Evolutionary conservation across 2,329 filamentous ascomycete species (phyloP).

Genomic region (Botrytis aclada): DNA sequence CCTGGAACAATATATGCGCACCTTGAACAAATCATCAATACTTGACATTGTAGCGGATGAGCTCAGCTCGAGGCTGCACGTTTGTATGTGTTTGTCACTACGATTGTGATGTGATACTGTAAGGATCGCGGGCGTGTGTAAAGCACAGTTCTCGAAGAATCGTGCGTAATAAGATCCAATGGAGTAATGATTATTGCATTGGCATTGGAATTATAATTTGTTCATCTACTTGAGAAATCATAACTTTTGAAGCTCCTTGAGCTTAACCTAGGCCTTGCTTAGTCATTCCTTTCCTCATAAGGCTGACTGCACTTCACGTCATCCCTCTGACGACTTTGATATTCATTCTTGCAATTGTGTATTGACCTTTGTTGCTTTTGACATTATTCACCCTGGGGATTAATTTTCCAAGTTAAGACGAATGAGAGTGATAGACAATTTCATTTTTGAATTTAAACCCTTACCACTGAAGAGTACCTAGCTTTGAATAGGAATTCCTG

Average conservation of each 20-base stretch:
- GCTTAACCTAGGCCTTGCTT: constrained; percentile 5
- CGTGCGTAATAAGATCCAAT: background rate
- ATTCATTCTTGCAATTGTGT: no score
- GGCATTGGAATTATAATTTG: background rate
- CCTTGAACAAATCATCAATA: constrained; percentile 36
- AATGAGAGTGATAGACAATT: background rate
- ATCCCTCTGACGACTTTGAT: background rate
- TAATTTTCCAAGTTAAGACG: background rate
- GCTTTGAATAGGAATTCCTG: background rate
- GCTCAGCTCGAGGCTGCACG: constrained; percentile 12
- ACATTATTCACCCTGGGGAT: background rate
- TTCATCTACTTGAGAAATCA: background rate
- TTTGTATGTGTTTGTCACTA: background rate
- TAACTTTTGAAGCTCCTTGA: constrained; percentile 5
- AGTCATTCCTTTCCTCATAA: background rate
- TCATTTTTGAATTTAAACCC: background rate
- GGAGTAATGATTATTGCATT: background rate
- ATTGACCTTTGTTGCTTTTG: background rate
- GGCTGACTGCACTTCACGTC: background rate
- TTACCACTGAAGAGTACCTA: background rate
- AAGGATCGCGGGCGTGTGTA: background rate
- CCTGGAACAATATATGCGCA: constrained; percentile 8
- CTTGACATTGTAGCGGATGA: constrained; percentile 30
- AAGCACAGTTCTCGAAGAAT: background rate
- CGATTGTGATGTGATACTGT: background rate